phyloP scores from a whole-genome alignment of 1,284 basidiomycete genomes.

The Thecaphora frezii region DNA sequence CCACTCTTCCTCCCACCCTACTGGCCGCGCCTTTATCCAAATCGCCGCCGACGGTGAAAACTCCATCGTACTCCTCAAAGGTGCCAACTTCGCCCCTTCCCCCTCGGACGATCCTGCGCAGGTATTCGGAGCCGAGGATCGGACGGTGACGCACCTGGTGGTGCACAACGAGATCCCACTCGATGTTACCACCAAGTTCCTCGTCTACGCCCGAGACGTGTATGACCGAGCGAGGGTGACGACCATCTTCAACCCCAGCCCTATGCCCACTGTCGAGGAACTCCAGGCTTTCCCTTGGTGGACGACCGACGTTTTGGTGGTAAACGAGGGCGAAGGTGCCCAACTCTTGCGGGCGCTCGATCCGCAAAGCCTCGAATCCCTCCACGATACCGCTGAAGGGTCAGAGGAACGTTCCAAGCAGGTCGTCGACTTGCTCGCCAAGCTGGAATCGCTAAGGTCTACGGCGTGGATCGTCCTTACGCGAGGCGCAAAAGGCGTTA shows the following conservation, averaged over 20 bases:
- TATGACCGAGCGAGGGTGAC: no score
- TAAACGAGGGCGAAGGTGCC: constrained; percentile 64
- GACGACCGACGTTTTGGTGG: constrained; percentile 62
- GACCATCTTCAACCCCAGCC: constrained; percentile 65
- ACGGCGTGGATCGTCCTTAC: constrained; percentile 54
- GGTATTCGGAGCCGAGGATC: constrained; percentile 10
- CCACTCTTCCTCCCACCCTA: no score
- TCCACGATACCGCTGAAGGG: neutral
- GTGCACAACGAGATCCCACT: constrained; percentile 67
- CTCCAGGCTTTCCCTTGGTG: constrained; percentile 62
- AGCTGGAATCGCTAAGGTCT: constrained; percentile 15
- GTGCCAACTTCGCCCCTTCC: constrained; percentile 47
- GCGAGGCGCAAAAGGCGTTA: constrained; percentile 42
- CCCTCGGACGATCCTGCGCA: constrained; percentile 20
- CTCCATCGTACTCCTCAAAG: constrained; percentile 54
- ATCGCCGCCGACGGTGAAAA: constrained; percentile 56
- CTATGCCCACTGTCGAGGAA: constrained; percentile 62
- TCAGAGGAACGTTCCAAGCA: constrained; percentile 9
- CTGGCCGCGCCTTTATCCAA: constrained; percentile 57
- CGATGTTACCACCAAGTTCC: constrained; percentile 61
- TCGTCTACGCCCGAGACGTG: constrained; percentile 44
- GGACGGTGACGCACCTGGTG: constrained; percentile 61
- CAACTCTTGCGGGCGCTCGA: constrained; percentile 51
- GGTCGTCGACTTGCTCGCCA: constrained; percentile 30
- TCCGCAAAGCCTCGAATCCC: constrained; percentile 1